Evolutionary conservation across 768 basidiomycete genomes (phyloP).

Genomic region (Agaricus sinodeliciosus): DNA sequence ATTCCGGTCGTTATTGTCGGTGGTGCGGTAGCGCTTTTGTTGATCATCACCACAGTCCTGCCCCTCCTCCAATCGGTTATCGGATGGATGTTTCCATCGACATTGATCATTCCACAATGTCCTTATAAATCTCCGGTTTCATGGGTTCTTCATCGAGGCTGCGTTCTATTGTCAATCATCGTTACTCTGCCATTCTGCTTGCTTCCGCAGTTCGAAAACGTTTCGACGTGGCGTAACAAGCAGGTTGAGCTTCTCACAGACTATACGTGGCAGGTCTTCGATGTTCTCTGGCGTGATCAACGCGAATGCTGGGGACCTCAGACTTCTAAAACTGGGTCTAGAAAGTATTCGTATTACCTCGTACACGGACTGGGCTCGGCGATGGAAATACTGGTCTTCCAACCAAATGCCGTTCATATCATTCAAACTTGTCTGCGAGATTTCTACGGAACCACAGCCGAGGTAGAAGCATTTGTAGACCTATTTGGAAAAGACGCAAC

Average conservation of each 20-base stretch:
- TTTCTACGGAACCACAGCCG: not conserved
- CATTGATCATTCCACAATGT: slow-evolving; percentile 2
- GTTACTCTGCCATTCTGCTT: not conserved
- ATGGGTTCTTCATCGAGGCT: not conserved
- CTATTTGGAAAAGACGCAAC: not conserved
- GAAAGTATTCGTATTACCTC: not conserved
- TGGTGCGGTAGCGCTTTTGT: not conserved
- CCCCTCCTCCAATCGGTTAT: not conserved
- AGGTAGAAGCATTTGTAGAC: not conserved
- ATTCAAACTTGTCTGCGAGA: not conserved
- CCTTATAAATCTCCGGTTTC: slow-evolving; percentile 8
- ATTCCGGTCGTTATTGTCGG: slow-evolving; percentile 4
- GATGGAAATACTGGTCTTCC: not conserved
- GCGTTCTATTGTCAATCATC: not conserved
- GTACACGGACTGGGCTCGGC: not conserved
- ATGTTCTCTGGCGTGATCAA: not conserved
- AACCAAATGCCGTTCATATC: not conserved
- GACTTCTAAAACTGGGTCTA: not conserved
- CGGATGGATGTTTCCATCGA: not conserved
- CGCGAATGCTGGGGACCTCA: not conserved
- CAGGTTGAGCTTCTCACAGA: not conserved
- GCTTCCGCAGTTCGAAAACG: not conserved
- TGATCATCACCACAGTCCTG: not conserved
- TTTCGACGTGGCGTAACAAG: not conserved
- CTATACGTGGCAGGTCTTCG: not conserved